These are phyloP conservation scores for Globisporangium splendens DNA, from an alignment of 352 stramenopile genomes.

Conservation along the genomic window DNA sequence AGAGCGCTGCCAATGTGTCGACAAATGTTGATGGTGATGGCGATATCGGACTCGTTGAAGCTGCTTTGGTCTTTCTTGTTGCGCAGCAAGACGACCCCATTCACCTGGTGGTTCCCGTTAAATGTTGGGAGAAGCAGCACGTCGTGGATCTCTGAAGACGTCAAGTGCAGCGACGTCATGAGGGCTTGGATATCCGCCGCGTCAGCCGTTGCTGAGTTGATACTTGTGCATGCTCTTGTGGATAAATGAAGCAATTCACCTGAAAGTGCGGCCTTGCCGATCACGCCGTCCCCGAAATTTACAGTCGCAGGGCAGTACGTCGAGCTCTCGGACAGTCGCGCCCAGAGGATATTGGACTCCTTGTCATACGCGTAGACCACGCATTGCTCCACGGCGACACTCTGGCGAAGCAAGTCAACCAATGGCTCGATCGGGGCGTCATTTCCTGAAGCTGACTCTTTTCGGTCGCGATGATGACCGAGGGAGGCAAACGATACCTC, in stretches of 20 bases:
- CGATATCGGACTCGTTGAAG: conserved; percentile 55
- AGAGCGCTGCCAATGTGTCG: conserved; percentile 51
- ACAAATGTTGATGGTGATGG: conserved; percentile 49
- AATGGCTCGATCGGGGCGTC: conserved; percentile 35
- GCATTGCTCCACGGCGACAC: conserved; percentile 48
- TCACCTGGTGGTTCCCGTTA: conserved; percentile 36
- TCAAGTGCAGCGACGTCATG: conserved; percentile 8
- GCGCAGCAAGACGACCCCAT: conserved; percentile 58
- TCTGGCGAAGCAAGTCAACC: conserved; percentile 49
- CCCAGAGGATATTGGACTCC: conserved; percentile 46
- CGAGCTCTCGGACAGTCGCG: conserved; percentile 28
- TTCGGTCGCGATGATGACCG: background rate
- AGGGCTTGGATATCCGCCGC: conserved; percentile 14
- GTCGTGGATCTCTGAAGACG: conserved; percentile 26
- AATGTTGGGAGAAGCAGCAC: conserved; percentile 55
- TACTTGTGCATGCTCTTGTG: conserved; percentile 11
- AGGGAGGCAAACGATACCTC: background rate
- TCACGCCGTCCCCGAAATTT: conserved; percentile 48
- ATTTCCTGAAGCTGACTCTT: conserved; percentile 12
- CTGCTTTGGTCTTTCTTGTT: conserved; percentile 24
- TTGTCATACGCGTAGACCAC: conserved; percentile 57
- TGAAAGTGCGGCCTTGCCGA: conserved; percentile 31
- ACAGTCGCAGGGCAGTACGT: conserved; percentile 31
- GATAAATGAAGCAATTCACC: conserved; percentile 27
- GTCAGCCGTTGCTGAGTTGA: conserved; percentile 4